Conservation (phyloP, 257 asterid species). For the Ligustrum vulgare region DNA sequence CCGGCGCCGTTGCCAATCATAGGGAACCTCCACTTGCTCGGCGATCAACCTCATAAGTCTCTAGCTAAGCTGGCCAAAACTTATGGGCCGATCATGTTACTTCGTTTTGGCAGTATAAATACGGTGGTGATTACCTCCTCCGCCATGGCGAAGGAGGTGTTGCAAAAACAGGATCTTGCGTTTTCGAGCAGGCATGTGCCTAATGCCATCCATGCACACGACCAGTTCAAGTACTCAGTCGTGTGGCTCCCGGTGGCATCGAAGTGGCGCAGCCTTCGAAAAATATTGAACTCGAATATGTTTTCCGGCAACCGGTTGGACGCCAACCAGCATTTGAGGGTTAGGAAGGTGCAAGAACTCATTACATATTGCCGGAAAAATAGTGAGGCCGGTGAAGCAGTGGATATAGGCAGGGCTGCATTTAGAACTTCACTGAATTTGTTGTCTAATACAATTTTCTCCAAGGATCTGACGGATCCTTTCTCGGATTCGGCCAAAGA, state of each 20-base stretch:
- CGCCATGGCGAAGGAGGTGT: conserved; percentile 53
- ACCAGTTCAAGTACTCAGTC: conserved; percentile 58
- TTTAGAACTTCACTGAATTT: conserved; percentile 52
- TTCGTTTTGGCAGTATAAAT: conserved; percentile 55
- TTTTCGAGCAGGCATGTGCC: conserved; percentile 56
- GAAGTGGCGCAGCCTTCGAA: conserved; percentile 68
- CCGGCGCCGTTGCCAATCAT: conserved; percentile 71
- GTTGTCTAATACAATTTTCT: conserved; percentile 50
- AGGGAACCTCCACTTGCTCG: conserved; percentile 73
- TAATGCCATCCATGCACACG: conserved; percentile 54
- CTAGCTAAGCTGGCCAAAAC: conserved; percentile 51
- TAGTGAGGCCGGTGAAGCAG: conserved; percentile 43
- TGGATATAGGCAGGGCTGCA: conserved; percentile 57
- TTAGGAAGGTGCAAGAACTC: conserved; percentile 58
- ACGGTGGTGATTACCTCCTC: conserved; percentile 66
- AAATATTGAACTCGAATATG: conserved; percentile 52
- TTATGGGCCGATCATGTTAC: conserved; percentile 68
- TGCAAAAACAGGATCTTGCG: conserved; percentile 63
- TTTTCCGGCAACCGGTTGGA: conserved; percentile 66
- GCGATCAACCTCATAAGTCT: conserved; percentile 67
- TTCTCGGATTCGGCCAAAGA: conserved; percentile 53
- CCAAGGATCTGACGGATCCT: conserved; percentile 53
- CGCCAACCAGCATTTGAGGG: conserved; percentile 53
- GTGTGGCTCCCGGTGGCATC: conserved; percentile 66
- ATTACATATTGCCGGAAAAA: conserved; percentile 42